A percentile compares a stretch with the other conserved stretches of the same genome.
Conservation (phyloP, 2,329 filamentous ascomycete genomes). For the Talaromyces sp. region DNA sequence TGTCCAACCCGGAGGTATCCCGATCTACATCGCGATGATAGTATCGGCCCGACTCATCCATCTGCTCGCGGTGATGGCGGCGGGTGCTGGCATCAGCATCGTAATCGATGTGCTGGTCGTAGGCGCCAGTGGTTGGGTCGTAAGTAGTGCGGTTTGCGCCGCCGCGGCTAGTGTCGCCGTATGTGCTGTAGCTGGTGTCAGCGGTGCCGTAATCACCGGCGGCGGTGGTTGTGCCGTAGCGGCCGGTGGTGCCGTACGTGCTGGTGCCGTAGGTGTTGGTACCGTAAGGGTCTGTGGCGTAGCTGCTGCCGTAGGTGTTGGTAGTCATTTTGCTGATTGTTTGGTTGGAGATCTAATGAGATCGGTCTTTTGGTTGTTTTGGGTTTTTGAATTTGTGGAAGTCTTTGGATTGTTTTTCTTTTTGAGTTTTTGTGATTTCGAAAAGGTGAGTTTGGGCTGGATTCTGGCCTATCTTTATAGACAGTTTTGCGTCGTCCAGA, state of each 20-base stretch:
- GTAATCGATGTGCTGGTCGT: conserved; percentile 39
- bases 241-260: conserved; percentile 11
- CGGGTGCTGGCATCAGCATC: conserved; percentile 27
- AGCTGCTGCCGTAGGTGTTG: conserved; percentile 10
- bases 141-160: conserved; percentile 23
- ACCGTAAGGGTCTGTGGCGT: conserved; percentile 14
- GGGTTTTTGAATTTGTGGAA: background rate
- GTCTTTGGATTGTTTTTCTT: background rate
- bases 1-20: conserved; percentile 27
- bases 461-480: conserved; percentile 14
- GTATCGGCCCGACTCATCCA: conserved; percentile 32
- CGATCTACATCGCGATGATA: conserved; percentile 36
- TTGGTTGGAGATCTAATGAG: background rate
- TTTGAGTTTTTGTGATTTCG: conserved; percentile 6
- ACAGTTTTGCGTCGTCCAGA: background rate
- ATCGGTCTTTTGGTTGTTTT: conserved; percentile 10
- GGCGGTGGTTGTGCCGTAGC: conserved; percentile 4
- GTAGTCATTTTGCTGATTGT: conserved; percentile 4
- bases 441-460: conserved; percentile 4
- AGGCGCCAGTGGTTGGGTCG: conserved; percentile 26
- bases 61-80: conserved; percentile 34
- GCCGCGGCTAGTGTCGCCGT: conserved; percentile 16
- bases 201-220: background rate
- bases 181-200: conserved; percentile 14
- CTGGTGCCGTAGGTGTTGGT: conserved; percentile 2